Evolutionary conservation across 139 green algal species (phyloP), one percentile per base, ranked within the genome.

Genomic region (Haematococcus lacustris): DNA sequence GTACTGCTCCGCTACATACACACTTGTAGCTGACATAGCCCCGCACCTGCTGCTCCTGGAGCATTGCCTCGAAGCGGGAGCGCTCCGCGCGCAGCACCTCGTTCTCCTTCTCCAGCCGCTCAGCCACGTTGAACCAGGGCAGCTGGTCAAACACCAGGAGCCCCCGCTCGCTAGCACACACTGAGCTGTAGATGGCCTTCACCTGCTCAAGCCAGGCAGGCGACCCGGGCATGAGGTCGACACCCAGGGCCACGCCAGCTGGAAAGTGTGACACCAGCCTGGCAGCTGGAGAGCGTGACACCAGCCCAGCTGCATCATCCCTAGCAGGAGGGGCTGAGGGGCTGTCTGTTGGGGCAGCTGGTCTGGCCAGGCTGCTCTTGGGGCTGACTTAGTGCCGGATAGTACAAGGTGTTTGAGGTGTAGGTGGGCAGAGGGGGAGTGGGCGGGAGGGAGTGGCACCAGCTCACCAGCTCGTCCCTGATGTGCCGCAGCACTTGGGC

Each of bases 41-140:
- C 53, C 53, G 53, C 70, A 87, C 78, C 76, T 80, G 68, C 62
- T 82, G 82, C 41, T 77, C 51, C 65, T 63, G 6, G 60, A 86
- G 69, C 34, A 64, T 38, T 39, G 23, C 35, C 37, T 80, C 65
- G 74, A 83, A 82, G 2, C 25, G 43, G 32, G 80, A 64, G 7
- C 78, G 62, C 59, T 85, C 78, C 69, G 76, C 71, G 38, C 71
- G 3, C 75, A 88, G 72, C 2, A 75, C 39, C 67, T 82, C 76
- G 59, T 86, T 85, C 38, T 88, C 82, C 3, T 61, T 62, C 72
- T 83, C 79, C 74, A 88, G 63, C 68, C 77, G 66, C 74, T 83
- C 78, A 9, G 70, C 68, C 62, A 83, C 82, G 9, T 59, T 35
- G 40, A 88, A 88, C 73, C 78, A 86, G 0, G 82, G 79, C 60